Evolutionary conservation across 2,329 filamentous ascomycete species (phyloP), one percentile per base, ranked within the genome.

Genomic region (Arthrobotrys megalospora): DNA sequence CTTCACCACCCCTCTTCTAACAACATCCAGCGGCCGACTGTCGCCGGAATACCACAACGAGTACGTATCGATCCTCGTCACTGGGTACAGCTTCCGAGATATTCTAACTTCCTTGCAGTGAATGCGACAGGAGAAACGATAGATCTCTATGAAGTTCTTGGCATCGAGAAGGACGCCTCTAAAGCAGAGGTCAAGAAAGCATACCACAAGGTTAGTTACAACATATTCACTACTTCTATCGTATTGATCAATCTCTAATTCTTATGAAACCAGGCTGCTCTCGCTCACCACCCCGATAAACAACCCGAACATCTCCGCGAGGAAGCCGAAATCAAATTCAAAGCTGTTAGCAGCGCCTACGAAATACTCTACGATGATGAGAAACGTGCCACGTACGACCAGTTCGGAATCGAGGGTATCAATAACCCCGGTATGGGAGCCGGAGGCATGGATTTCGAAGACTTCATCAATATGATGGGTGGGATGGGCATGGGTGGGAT

Each of bases 301-400:
- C 96, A 97, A 72, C 88, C 94, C 81, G 93, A 95, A 85, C 90
- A 92, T 32, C 90, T 94, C 83, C 91, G 95, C 81, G 91, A 91
- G 83, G 92, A 91, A 81, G 93, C 96, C 78, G 96, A 98, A 85
- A 88, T 91, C 83, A 94, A 91, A 83, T 99, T 99, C 90, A 99
- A 99, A 86, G 87, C 91, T 69, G 91, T 97, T 73, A 94, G 92
- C 77, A 92, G 96, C 86, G 96, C 96, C 82, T 99, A 99, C 87
- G 96, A 99, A 84, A 98, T 99, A 83, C 93, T 99, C 70, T 92
- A 90, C 86, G 95, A 99, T 87, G 95, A 98, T 80, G 90, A 98
- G 79, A 97, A 97, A 85, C 92, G 96, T 83, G 89, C 92, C 71
- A 86, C 96, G 80, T 99, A 99, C 87, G 96, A 99, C 83, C 91